Evolutionary conservation across 495 filamentous ascomycete genomes (phyloP), one percentile per base, ranked within the genome.

Genomic region (Podospora bellae-mahoneyi): DNA sequence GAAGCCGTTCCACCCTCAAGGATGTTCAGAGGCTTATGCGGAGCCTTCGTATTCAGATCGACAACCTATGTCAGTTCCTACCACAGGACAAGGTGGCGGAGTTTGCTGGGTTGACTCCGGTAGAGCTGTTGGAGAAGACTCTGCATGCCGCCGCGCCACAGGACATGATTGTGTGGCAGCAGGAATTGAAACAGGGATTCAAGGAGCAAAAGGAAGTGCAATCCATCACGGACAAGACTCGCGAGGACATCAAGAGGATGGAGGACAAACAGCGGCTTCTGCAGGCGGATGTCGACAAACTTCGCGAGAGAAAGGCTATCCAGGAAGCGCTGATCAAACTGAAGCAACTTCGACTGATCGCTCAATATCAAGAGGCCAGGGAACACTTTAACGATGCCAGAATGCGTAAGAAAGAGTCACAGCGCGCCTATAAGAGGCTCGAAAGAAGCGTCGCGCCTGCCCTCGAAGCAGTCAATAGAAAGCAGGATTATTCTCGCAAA

Each of bases 1-100:
- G 87, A 28, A 82, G 80, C 66, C 76, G 85, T 57, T 78, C 81
- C 4, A 83, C 83, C 2, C 82, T 85, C 56, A 86, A 87, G 60
- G 78, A 83, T 30, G 84, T 98, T 2, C 77, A 89, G 59, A 80
- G 83, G 39, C 80, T 97, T 44, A 88, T 87, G 19, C 86, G 80
- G 62, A 84, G 81, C 0, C 89, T 96, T 66, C 85, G 88, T 26
- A 97, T 98, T 48, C 96, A 98, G 78, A 90, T 98, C 74, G 95
- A 98, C 78, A 99, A 99, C 72, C 84, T 98, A 2, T 99, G 95
- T 76, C 95, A 98, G 78, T 99, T 99, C 72, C 84, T 99, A 48
- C 95, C 95, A 1, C 95, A 99, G 76, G 95, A 99, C 75, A 91
- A 93, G 73, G 96, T 99, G 5, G 92, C 92, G 27, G 93, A 97